Conservation (phyloP, 345 rosid genomes). For the Bretschneidera sinensis region DNA sequence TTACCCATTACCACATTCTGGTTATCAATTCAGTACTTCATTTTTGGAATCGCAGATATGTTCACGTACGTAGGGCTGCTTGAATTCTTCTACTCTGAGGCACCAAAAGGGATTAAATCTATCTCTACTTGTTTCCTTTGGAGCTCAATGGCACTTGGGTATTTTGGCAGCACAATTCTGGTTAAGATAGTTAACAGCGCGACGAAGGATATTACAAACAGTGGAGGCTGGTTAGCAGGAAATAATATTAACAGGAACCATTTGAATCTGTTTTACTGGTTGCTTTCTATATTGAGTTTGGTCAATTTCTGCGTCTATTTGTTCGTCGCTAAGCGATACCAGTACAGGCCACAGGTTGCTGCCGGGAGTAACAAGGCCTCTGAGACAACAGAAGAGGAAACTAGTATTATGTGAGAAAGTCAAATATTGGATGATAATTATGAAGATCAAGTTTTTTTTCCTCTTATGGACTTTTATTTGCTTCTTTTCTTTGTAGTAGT, state of each 20-base stretch:
- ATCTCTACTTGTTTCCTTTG: constrained; percentile 51
- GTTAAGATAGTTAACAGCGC: constrained; percentile 40
- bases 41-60: constrained; percentile 54
- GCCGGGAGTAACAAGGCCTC: no score
- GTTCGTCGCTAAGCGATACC: constrained; percentile 35
- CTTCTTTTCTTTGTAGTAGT: no score
- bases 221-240: constrained; percentile 59
- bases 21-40: constrained; percentile 52
- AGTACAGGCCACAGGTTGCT: constrained; percentile 28
- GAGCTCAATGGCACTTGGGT: constrained; percentile 55
- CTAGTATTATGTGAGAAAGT: no score
- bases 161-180: constrained; percentile 39
- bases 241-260: constrained; percentile 55
- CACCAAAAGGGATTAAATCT: constrained; percentile 40
- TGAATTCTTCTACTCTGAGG: constrained; percentile 59
- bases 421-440: no score
- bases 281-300: constrained; percentile 42
- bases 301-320: constrained; percentile 46
- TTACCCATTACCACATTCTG: constrained; percentile 49
- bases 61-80: constrained; percentile 50
- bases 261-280: constrained; percentile 45
- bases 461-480: no score
- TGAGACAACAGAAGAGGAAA: no score
- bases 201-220: constrained; percentile 20
- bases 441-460: no score